Evolutionary conservation across 805 yeast genomes (phyloP).

Genomic region (Spathaspora passalidarum): DNA sequence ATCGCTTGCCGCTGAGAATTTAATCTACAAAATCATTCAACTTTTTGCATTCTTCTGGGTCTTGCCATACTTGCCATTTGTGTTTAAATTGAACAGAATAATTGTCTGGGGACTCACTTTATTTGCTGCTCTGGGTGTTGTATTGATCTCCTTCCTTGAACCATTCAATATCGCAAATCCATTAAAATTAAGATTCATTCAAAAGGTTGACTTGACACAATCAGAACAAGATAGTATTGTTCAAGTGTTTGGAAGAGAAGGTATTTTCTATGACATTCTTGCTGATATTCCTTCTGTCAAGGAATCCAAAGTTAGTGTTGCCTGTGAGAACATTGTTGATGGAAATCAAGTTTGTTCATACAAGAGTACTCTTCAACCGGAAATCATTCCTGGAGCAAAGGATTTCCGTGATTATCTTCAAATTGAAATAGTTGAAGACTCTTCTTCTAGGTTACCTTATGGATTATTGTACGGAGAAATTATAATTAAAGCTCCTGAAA

Average conservation of each 20-base stretch:
- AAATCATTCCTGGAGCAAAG: constrained; percentile 26
- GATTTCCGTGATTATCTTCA: constrained; percentile 43
- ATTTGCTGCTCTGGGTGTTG: constrained; percentile 34
- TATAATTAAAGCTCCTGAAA: constrained; percentile 53
- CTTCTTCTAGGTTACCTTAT: constrained; percentile 48
- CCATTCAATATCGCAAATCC: constrained; percentile 69
- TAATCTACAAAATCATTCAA: constrained; percentile 28
- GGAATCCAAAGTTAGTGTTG: constrained; percentile 18
- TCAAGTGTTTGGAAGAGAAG: constrained; percentile 49
- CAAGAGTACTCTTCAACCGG: constrained; percentile 47
- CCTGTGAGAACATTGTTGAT: constrained; percentile 35
- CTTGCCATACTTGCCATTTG: constrained; percentile 61
- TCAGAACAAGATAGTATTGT: constrained; percentile 34
- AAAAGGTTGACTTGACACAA: constrained; percentile 49
- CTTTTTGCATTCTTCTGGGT: constrained; percentile 29
- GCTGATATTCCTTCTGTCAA: constrained; percentile 66
- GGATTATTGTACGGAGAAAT: constrained; percentile 67
- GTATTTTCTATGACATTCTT: constrained; percentile 45
- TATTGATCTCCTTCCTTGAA: constrained; percentile 33
- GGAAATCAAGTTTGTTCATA: constrained; percentile 57
- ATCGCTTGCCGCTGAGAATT: constrained; percentile 41
- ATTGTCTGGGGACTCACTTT: constrained; percentile 40
- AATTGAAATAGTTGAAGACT: constrained; percentile 50
- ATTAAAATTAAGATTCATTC: constrained; percentile 68
- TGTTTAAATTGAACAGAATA: constrained; percentile 60